phyloP scores from a whole-genome alignment of 2,329 filamentous ascomycete species.

The Verticillium dahliae region DNA sequence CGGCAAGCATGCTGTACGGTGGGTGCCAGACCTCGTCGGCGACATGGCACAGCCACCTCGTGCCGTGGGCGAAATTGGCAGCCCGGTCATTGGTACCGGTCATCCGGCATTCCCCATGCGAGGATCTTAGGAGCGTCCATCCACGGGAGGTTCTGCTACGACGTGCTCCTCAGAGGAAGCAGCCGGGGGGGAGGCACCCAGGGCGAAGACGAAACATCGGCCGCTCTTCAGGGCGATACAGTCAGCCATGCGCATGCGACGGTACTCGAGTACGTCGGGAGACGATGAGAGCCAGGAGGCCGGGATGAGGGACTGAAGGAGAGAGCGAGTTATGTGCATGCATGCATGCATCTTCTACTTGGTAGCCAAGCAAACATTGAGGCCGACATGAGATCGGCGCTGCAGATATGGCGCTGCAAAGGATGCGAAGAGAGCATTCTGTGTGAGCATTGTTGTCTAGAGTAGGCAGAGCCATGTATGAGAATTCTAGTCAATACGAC shows the following conservation, averaged over 20 bases:
- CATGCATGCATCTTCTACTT: neutral
- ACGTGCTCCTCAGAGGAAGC: neutral
- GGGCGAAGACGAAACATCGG: neutral
- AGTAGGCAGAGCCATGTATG: neutral
- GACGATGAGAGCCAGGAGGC: neutral
- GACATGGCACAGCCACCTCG: conserved; percentile 28
- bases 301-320: neutral
- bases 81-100: conserved; percentile 45
- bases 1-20: conserved; percentile 41
- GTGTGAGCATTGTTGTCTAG: neutral
- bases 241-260: neutral
- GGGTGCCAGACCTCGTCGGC: conserved; percentile 45
- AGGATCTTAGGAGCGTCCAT: neutral
- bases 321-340: neutral
- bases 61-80: conserved; percentile 64
- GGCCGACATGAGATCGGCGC: neutral
- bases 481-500: neutral
- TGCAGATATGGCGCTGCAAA: neutral
- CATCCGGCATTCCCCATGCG: neutral
- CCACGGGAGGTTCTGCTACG: neutral
- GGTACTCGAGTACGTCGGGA: neutral
- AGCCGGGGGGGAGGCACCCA: neutral
- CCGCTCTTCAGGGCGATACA: neutral
- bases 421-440: neutral
- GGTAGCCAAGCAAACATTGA: neutral